These are phyloP conservation scores for Spergularia bocconei DNA, from an alignment of 148 eudicot species.

Conservation along the genomic window DNA sequence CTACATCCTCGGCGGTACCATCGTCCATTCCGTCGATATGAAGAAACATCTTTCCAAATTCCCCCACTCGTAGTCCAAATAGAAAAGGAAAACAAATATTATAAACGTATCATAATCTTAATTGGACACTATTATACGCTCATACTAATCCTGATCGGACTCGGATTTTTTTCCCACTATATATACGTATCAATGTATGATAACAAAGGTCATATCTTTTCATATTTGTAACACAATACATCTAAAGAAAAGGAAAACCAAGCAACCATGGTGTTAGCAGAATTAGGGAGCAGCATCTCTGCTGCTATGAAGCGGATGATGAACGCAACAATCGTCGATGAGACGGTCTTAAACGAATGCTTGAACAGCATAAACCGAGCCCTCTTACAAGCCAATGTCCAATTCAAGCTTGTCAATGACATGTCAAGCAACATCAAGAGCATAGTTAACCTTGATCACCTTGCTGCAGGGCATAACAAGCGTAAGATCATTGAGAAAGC, in stretches of 20 bases:
- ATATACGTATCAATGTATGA: too few relatives aligned
- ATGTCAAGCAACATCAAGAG: constrained; percentile 78
- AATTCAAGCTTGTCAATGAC: constrained; percentile 64
- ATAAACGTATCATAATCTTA: too few relatives aligned
- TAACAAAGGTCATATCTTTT: too few relatives aligned
- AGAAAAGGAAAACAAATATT: too few relatives aligned
- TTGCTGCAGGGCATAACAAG: constrained; percentile 91
- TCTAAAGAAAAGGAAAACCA: neutral
- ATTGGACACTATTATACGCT: too few relatives aligned
- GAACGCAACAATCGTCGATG: constrained; percentile 90
- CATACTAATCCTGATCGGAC: too few relatives aligned
- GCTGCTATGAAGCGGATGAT: constrained; percentile 94
- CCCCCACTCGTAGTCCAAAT: too few relatives aligned
- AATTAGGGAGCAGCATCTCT: constrained; percentile 77
- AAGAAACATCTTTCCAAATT: too few relatives aligned
- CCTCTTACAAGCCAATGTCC: constrained; percentile 73
- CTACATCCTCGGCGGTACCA: too few relatives aligned
- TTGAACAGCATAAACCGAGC: constrained; percentile 86
- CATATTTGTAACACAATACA: too few relatives aligned
- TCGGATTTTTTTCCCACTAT: too few relatives aligned
- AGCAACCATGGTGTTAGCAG: constrained; percentile 75
- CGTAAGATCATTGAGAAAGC: constrained; percentile 85
- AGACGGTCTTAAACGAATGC: constrained; percentile 68
- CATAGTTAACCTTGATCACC: constrained; percentile 81
- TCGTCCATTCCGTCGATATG: too few relatives aligned